phyloP scores from a whole-genome alignment of 352 stramenopile species.

The Phytopythium cucurbitacearum region DNA sequence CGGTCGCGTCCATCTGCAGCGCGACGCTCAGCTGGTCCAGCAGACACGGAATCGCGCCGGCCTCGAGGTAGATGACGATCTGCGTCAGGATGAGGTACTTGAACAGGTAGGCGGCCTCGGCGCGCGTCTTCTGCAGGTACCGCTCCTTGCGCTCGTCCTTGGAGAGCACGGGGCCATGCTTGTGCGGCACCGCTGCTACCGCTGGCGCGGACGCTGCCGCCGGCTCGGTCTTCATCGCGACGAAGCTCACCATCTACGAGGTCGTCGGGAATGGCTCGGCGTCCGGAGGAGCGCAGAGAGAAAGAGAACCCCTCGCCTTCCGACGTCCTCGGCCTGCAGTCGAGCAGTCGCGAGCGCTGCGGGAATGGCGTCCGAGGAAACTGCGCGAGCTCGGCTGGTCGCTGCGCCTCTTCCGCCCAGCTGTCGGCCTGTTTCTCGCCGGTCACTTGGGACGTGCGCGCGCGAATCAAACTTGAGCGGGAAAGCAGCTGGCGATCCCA shows the following conservation, averaged over 20 bases:
- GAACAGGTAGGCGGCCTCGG: constrained; percentile 77
- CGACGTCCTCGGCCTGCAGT: too few species aligned
- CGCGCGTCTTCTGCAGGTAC: constrained; percentile 69
- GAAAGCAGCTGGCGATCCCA: not conserved
- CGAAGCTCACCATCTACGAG: constrained; percentile 6
- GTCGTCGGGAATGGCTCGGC: not conserved
- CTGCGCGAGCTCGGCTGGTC: too few species aligned
- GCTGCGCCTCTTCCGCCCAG: not conserved
- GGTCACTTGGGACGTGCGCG: not conserved
- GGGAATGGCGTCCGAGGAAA: not conserved
- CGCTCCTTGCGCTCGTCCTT: constrained; percentile 59
- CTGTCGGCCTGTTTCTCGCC: not conserved
- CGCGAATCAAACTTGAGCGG: not conserved
- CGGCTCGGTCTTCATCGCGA: constrained; percentile 6
- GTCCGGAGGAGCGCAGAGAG: not conserved
- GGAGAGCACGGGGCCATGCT: constrained; percentile 14
- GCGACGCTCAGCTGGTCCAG: constrained; percentile 75
- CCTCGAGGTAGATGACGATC: constrained; percentile 80
- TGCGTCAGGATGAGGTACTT: constrained; percentile 86
- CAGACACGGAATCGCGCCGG: constrained; percentile 75
- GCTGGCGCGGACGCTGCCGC: constrained; percentile 9
- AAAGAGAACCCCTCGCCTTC: not conserved
- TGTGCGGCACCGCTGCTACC: constrained; percentile 1
- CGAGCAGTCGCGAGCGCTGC: too few species aligned
- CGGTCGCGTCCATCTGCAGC: constrained; percentile 59